A percentile compares a stretch with the other conserved stretches of the same genome.
Evolutionary conservation across 1,284 basidiomycete species (phyloP).

Genomic region (Xerocomus nothofagi): DNA sequence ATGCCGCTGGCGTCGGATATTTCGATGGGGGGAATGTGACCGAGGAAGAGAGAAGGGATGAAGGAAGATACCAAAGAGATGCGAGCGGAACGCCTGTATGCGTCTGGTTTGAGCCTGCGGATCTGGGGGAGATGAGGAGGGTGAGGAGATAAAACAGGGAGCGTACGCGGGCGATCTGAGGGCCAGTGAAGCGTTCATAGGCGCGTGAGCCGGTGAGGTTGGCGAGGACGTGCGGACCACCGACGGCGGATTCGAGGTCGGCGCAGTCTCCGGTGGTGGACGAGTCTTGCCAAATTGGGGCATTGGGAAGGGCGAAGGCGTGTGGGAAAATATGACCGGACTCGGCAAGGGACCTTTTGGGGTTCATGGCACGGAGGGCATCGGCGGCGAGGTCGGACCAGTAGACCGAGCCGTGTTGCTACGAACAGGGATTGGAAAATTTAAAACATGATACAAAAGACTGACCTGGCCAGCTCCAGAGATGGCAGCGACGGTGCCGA

Average conservation of each 20-base stretch:
- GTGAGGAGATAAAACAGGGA: no score
- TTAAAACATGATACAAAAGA: no score
- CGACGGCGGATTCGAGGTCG: neutral
- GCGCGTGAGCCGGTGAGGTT: constrained; percentile 1
- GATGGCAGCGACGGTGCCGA: neutral
- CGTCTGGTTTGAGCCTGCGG: neutral
- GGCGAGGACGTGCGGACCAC: constrained; percentile 1
- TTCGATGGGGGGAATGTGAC: constrained; percentile 6
- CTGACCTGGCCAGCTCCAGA: constrained; percentile 2
- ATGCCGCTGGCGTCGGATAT: constrained; percentile 6
- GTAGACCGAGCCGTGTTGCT: constrained; percentile 13
- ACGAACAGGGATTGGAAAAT: no score
- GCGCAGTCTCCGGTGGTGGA: neutral
- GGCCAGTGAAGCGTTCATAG: constrained; percentile 6
- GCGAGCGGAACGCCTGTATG: neutral
- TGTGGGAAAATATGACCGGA: neutral
- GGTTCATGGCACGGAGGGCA: neutral
- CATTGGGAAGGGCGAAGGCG: constrained; percentile 1
- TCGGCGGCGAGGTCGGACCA: neutral
- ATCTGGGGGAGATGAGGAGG: neutral
- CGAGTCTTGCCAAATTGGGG: constrained; percentile 8
- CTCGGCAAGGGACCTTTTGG: neutral
- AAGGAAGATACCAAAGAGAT: constrained; percentile 8
- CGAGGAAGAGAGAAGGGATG: constrained; percentile 3
- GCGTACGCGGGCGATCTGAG: constrained; percentile 5